Evolutionary conservation across 345 rosid species (phyloP).

Genomic region (Eucalyptus melliodora): DNA sequence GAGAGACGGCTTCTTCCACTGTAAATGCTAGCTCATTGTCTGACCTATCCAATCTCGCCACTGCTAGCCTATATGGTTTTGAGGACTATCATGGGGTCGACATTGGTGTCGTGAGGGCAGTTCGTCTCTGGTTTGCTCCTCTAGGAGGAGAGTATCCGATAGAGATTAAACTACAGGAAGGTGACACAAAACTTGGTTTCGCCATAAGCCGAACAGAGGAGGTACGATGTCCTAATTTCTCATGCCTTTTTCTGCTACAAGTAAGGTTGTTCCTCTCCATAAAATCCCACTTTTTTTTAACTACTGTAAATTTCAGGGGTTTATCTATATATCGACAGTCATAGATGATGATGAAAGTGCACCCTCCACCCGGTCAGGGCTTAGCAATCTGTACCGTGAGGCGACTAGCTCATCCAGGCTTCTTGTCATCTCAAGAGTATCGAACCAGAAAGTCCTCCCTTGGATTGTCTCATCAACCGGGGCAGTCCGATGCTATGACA

Average conservation of each 20-base stretch:
- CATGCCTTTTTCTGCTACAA: neutral
- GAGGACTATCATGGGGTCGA: constrained; percentile 99
- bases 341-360: constrained; percentile 45
- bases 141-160: constrained; percentile 53
- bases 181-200: constrained; percentile 79
- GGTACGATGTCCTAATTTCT: constrained; percentile 15
- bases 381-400: constrained; percentile 52
- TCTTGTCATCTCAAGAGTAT: constrained; percentile 66
- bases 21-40: constrained; percentile 79
- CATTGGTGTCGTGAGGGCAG: constrained; percentile 92
- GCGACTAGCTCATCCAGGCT: constrained; percentile 44
- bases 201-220: constrained; percentile 99
- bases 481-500: constrained; percentile 83
- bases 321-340: constrained; percentile 82
- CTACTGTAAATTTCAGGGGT: constrained; percentile 39
- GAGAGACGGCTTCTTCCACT: constrained; percentile 85
- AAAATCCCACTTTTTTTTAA: neutral
- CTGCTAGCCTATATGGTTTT: constrained; percentile 79
- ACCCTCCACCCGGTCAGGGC: constrained; percentile 81
- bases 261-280: neutral
- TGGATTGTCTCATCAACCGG: constrained; percentile 96
- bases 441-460: constrained; percentile 82
- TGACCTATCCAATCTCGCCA: constrained; percentile 66
- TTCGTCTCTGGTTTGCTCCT: constrained; percentile 88
- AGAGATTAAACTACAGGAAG: constrained; percentile 64